Base-by-base conservation (phyloP, 345 rosid genomes). In the Balakata baccata region DNA sequence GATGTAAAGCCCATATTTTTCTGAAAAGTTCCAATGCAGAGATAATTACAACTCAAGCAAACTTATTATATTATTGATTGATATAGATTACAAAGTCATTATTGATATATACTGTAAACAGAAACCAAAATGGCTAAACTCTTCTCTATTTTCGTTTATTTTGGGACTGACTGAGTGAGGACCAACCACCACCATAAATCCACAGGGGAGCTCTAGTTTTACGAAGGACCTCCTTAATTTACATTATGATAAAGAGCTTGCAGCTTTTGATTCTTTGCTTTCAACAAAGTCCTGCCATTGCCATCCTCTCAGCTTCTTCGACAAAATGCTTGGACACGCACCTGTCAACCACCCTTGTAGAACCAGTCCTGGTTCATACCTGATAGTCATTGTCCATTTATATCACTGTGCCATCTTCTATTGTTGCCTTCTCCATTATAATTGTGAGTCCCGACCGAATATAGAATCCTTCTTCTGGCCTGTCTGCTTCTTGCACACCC, bases 401-500 rank as follows among this genome's bases (percentile, higher is more conserved):
- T 82, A 94, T 92, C 52, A 92, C 82, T 5, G 82, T 89, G 7
- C 94, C 93, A 67, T 95, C 94, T 75, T 87, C 81, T 45, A 95
- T 88, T 11, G 94, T 92, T 49, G 99, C 96, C 85, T 91, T 95
- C 82, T 95, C 98, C 38, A 80, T 53, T 64, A 92, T 66, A 43
- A 95, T 82, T 46, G 96, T 86, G 79, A 88, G 81, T 66, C 99
- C 97, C 1, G 86, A 86, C 20, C 98, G 89, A 18, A 95, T 87
- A 81, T 92, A 90, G 76, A 92, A 88, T 46, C 98, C 98, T 39
- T 84, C 86, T 66, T 87, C 89, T 38, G 92, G 87, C 76, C 92
- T 87, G 46, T 89, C 97, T 10, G 93, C 90, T 84, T 92, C 99
- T 83, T 90, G 80, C 73, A 95, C 91, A 77, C 84, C 97, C 97